phyloP scores from a whole-genome alignment of 768 basidiomycete genomes.

The Podaxis rugospora region DNA sequence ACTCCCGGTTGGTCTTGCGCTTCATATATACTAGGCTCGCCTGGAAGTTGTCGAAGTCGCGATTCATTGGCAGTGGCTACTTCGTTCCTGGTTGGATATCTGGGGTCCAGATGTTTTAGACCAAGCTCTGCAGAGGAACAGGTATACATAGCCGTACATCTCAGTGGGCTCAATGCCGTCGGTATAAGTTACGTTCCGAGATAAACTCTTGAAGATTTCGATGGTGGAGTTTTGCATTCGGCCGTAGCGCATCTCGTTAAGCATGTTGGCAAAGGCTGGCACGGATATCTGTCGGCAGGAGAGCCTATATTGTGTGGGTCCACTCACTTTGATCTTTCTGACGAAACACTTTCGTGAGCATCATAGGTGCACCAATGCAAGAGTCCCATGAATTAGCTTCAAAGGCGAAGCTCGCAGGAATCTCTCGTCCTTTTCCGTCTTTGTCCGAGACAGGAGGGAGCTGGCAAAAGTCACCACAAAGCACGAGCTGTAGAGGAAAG shows the following conservation, averaged over 20 bases:
- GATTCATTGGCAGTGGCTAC: constrained; percentile 65
- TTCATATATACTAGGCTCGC: constrained; percentile 31
- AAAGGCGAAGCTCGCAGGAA: constrained; percentile 66
- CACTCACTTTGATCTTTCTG: constrained; percentile 73
- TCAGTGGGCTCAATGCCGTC: constrained; percentile 83
- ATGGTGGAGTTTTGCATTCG: constrained; percentile 39
- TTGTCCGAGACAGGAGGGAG: constrained; percentile 72
- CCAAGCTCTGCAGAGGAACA: neutral
- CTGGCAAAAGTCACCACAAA: constrained; percentile 91
- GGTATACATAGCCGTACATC: constrained; percentile 40
- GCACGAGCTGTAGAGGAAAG: constrained; percentile 49
- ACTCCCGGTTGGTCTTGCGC: constrained; percentile 42
- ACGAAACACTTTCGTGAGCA: constrained; percentile 74
- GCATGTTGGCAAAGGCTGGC: constrained; percentile 73
- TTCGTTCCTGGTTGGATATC: constrained; percentile 66
- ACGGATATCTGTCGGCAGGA: neutral
- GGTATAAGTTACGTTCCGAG: constrained; percentile 52
- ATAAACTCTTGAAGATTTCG: constrained; percentile 49
- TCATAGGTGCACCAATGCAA: constrained; percentile 54
- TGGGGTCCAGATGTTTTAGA: constrained; percentile 19
- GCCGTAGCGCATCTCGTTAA: constrained; percentile 86
- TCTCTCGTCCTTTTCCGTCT: constrained; percentile 41
- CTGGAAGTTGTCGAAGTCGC: constrained; percentile 43
- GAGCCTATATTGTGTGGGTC: neutral
- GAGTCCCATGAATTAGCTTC: constrained; percentile 71